Evolutionary conservation across 495 filamentous ascomycete genomes (phyloP).

Genomic region (Aspergillus asperescens): DNA sequence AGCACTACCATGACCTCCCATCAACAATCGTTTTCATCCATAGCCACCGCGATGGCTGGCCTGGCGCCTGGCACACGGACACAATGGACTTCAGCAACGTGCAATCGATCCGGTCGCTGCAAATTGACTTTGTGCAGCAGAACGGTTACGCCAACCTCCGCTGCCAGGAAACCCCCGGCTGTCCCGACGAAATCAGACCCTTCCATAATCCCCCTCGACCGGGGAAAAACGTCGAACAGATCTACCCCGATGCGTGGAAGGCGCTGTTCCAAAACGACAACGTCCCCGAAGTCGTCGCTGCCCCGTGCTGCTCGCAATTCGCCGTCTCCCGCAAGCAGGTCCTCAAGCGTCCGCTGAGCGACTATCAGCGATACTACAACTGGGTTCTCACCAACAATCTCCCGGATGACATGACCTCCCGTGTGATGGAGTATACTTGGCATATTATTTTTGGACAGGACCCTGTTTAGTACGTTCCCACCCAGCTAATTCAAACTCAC

Average conservation of each 20-base stretch:
- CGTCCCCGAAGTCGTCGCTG: slow-evolving; percentile 45
- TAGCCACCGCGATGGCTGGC: slow-evolving; percentile 36
- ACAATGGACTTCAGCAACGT: slow-evolving; percentile 42
- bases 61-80: slow-evolving; percentile 45
- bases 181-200: slow-evolving; percentile 38
- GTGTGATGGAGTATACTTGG: slow-evolving; percentile 51
- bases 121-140: slow-evolving; percentile 29
- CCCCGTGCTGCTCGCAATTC: slow-evolving; percentile 65
- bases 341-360: slow-evolving; percentile 37
- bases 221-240: slow-evolving; percentile 45
- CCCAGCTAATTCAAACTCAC: background rate
- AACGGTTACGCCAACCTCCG: slow-evolving; percentile 42
- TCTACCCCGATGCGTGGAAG: slow-evolving; percentile 41
- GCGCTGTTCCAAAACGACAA: slow-evolving; percentile 39
- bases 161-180: slow-evolving; percentile 39
- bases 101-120: slow-evolving; percentile 36
- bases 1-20: slow-evolving; percentile 44
- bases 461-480: slow-evolving; percentile 42
- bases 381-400: slow-evolving; percentile 53
- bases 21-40: slow-evolving; percentile 40
- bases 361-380: slow-evolving; percentile 53
- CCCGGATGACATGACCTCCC: slow-evolving; percentile 40
- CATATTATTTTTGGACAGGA: slow-evolving; percentile 52
- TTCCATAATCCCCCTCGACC: slow-evolving; percentile 41
- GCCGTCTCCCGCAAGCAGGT: slow-evolving; percentile 56